Conservation (phyloP, 805 yeast genomes). For the Monosporozyma aquatica region DNA sequence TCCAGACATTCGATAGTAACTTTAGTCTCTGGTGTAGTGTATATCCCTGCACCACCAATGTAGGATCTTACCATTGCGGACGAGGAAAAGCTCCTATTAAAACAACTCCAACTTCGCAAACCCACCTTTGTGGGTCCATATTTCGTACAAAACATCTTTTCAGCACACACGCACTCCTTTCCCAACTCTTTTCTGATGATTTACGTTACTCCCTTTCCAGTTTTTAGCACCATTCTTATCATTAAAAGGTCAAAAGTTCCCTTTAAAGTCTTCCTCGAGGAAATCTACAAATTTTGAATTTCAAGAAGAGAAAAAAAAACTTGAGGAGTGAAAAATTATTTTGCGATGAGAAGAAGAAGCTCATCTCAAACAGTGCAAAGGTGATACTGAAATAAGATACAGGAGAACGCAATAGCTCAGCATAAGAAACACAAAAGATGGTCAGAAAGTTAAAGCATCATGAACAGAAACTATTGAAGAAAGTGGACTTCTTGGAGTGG, state of each 20-base stretch:
- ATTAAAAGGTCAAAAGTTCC: too few species aligned
- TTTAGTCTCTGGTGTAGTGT: constrained; percentile 51
- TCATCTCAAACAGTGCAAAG: constrained; percentile 14
- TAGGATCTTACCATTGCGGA: constrained; percentile 39
- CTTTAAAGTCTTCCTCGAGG: too few species aligned
- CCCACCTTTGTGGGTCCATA: background rate
- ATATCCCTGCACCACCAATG: constrained; percentile 74
- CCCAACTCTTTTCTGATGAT: too few species aligned
- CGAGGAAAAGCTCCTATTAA: too few species aligned
- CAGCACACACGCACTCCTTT: too few species aligned
- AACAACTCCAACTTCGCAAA: too few species aligned
- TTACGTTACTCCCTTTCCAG: too few species aligned
- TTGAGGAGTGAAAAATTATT: constrained; percentile 1
- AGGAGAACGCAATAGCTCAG: too few species aligned
- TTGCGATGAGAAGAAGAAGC: constrained; percentile 5
- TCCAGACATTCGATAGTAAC: constrained; percentile 35
- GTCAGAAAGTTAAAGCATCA: constrained; percentile 87
- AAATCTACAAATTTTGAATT: background rate
- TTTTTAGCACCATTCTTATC: too few species aligned
- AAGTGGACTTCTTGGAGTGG: constrained; percentile 96
- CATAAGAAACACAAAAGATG: constrained; percentile 35
- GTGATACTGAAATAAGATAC: too few species aligned
- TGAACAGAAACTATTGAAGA: constrained; percentile 87
- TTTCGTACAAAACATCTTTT: background rate
- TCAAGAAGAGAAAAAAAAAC: background rate